Percentiles rank a stretch among this genome's conserved stretches.
Evolutionary conservation across 208 protist genomes (phyloP).

Genomic region (Leishmania guyanensis): DNA sequence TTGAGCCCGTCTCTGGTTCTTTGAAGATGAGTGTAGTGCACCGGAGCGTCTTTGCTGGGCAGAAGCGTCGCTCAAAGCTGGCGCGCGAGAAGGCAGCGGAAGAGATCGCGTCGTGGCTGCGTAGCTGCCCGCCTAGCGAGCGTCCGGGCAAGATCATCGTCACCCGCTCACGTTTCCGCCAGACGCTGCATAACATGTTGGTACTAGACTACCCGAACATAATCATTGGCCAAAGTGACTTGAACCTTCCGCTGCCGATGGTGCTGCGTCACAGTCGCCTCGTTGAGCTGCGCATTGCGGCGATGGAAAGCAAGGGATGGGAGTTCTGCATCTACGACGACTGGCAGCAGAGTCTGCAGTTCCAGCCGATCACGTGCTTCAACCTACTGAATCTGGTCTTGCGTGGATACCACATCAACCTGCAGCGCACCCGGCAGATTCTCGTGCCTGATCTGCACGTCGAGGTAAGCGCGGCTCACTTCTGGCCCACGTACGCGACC

Average conservation of each 20-base stretch:
- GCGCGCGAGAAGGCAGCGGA: constrained; percentile 99
- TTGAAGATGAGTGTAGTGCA: constrained; percentile 99
- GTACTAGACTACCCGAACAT: constrained; percentile 99
- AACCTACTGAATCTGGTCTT: constrained; percentile 99
- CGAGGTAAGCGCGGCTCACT: constrained; percentile 96
- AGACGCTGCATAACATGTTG: constrained; percentile 94
- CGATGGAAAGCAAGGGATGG: constrained; percentile 98
- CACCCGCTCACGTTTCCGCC: constrained; percentile 97
- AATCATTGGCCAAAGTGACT: constrained; percentile 99
- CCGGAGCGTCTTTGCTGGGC: constrained; percentile 99
- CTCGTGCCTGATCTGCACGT: constrained; percentile 97
- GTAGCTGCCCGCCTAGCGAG: constrained; percentile 98
- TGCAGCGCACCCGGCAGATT: constrained; percentile 96
- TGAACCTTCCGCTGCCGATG: constrained; percentile 99
- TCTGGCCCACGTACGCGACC: constrained; percentile 98
- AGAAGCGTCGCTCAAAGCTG: constrained; percentile 99
- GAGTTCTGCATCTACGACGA: constrained; percentile 99
- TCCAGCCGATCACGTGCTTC: constrained; percentile 99
- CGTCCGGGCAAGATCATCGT: constrained; percentile 99
- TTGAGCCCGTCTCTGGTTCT: constrained; percentile 99
- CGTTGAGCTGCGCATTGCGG: constrained; percentile 98
- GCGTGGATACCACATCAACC: constrained; percentile 98
- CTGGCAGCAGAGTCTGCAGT: constrained; percentile 97
- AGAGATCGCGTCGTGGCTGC: constrained; percentile 99
- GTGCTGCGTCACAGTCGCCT: constrained; percentile 99